These are phyloP conservation scores for Didymella arachidicola DNA, from an alignment of 2,329 filamentous ascomycete species.

Conservation along the genomic window DNA sequence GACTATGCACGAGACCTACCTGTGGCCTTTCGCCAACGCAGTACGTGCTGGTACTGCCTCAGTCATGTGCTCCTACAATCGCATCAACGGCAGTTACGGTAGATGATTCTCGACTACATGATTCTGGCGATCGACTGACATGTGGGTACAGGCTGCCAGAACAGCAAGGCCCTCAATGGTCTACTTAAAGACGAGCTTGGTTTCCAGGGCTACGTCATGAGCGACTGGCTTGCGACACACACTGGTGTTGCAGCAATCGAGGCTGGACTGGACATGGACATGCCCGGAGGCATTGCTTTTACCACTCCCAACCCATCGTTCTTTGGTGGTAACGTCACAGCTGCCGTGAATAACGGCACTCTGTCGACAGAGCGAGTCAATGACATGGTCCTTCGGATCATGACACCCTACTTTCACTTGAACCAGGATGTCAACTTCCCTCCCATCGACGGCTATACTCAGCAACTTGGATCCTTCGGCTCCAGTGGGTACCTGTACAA, in stretches of 20 bases:
- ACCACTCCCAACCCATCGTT: constrained; percentile 27
- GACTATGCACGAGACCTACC: constrained; percentile 70
- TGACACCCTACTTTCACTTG: constrained; percentile 56
- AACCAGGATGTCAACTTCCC: constrained; percentile 50
- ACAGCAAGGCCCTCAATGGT: constrained; percentile 56
- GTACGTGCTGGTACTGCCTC: constrained; percentile 64
- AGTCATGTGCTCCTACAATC: constrained; percentile 65
- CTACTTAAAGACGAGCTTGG: constrained; percentile 61
- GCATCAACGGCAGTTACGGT: constrained; percentile 38
- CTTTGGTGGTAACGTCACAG: constrained; percentile 51
- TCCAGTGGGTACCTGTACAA: constrained; percentile 34
- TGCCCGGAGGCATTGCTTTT: constrained; percentile 47
- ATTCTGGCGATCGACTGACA: neutral
- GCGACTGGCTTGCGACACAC: constrained; percentile 48
- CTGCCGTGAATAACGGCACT: constrained; percentile 51
- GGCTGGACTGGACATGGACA: constrained; percentile 59
- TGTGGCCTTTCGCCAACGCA: constrained; percentile 71
- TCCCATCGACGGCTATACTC: constrained; percentile 43
- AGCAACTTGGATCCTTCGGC: constrained; percentile 31
- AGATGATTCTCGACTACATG: neutral
- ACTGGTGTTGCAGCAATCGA: constrained; percentile 53
- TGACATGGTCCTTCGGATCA: constrained; percentile 57
- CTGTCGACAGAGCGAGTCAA: constrained; percentile 51
- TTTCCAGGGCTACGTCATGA: constrained; percentile 58
- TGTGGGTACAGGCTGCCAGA: constrained; percentile 35